A percentile compares a stretch with the other conserved stretches of the same genome.
Conservation (phyloP, 306 rosid species). For the Prosopis cineraria region DNA sequence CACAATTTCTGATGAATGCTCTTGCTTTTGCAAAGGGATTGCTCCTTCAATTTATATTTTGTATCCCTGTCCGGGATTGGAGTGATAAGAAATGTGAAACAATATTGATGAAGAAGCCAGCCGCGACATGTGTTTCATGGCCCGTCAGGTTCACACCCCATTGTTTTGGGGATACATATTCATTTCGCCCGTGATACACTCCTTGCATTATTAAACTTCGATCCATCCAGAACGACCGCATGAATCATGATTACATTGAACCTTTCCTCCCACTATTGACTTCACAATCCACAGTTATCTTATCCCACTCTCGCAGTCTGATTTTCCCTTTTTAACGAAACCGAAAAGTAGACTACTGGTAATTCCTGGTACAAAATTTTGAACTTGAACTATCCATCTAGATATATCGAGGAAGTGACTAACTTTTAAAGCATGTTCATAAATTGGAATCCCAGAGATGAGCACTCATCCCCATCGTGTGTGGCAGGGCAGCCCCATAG, state of each 20-base stretch:
- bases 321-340: background rate
- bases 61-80: background rate
- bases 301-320: background rate
- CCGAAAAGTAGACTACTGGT: background rate
- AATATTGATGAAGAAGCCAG: background rate
- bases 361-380: background rate
- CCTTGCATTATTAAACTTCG: background rate
- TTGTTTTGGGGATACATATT: background rate
- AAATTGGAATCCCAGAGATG: background rate
- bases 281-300: background rate
- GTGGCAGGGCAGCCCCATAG: background rate
- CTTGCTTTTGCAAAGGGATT: background rate
- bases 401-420: background rate
- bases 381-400: background rate
- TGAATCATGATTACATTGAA: background rate
- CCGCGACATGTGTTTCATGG: background rate
- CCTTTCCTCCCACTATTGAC: background rate
- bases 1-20: background rate
- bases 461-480: background rate
- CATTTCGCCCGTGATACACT: slow-evolving; percentile 25
- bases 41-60: background rate
- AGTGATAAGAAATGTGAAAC: background rate
- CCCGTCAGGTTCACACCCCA: slow-evolving; percentile 21
- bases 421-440: background rate
- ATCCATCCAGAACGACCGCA: background rate